Evolutionary conservation across 163 green algal species (phyloP), one percentile per base, ranked within the genome.

Genomic region (Chlorella variabilis): DNA sequence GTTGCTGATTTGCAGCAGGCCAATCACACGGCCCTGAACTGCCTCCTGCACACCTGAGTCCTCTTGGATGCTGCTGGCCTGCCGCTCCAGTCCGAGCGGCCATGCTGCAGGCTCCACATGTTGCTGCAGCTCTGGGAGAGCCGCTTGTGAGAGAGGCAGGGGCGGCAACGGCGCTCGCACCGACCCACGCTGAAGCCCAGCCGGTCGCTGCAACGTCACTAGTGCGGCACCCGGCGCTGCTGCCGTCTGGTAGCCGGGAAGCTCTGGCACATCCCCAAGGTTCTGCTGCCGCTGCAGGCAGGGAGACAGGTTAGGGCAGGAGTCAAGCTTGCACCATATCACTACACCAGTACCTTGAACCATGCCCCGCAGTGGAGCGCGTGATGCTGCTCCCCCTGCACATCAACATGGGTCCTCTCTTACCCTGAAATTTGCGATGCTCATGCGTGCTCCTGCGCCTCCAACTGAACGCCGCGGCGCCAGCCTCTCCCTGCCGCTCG

Each of bases 361-460:
- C n/a, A n/a, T n/a, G n/a, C n/a, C n/a, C n/a, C n/a, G n/a, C n/a
- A n/a, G n/a, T n/a, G n/a, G n/a, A n/a, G n/a, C n/a, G n/a, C n/a
- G n/a, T n/a, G n/a, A n/a, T n/a, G n/a, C n/a, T n/a, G n/a, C n/a
- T n/a, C n/a, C n/a, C n/a, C n/a, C n/a, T n/a, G n/a, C n/a, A n/a
- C n/a, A n/a, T n/a, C n/a, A n/a, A n/a, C n/a, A n/a, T n/a, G n/a
- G n/a, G n/a, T n/a, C n/a, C n/a, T n/a, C n/a, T n/a, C n/a, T 56
- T 38, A 80, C 73, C 73, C 56, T 29, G 13, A 78, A 83, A 7
- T 48, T 34, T 18, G 78, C 68, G 3, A 80, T 36, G 67, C 36
- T 80, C 34, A 83, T 80, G 56, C 75, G 75, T n/a, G 83, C 75
- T 1, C 75, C 75, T 21, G 75, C 82, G 8, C 75, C 75, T 2